Evolutionary conservation across 495 filamentous ascomycete genomes (phyloP), one percentile per base, ranked within the genome.

Genomic region (Lasiosphaeris hirsuta): DNA sequence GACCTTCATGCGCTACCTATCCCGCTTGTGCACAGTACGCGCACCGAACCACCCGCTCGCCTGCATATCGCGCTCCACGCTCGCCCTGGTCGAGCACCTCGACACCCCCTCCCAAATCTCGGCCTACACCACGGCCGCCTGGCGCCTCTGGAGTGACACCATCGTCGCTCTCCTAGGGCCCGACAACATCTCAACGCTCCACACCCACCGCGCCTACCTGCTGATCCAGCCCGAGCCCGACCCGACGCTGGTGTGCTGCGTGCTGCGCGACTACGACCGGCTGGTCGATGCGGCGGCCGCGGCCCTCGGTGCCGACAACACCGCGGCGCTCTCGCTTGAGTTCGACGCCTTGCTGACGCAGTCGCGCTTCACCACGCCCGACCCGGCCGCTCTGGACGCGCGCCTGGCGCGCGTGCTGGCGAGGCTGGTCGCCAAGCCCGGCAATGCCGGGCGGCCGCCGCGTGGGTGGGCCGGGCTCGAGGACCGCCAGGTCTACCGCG

Each of bases 1-100:
- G 0, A 56, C 40, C 2, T 63, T 59, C 41, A 40, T 63, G 17
- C 51, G 60, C 4, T 56, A 63, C 17, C 51, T 63, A 10, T 5
- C 45, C 6, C 11, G 30, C 6, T 33, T 63, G 4, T 15, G 38
- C 6, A 35, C 55, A 0, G 34, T 39, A 0, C 18, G 40, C 9
- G 17, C 10, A 10, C 60, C 60, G 0, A 39, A 14, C 4, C 56
- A 63, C 23, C 60, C 60, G 15, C 10, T 59, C 17, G 37, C 37
- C 2, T 1, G 7, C 4, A 47, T 59, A 1, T 5, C 41, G 7
- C 17, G 39, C 3, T 46, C 46, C 2, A 36, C 53, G 0, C 11
- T 55, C 0, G 46, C 30, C 9, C 45, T 63, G 9, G 43, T 51
- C 9, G 44, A 52, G 35, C 17, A 44, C 3, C 13, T 42, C 9